phyloP scores from a whole-genome alignment of 2,329 filamentous ascomycete genomes.

The Cladobotryum mycophilum region DNA sequence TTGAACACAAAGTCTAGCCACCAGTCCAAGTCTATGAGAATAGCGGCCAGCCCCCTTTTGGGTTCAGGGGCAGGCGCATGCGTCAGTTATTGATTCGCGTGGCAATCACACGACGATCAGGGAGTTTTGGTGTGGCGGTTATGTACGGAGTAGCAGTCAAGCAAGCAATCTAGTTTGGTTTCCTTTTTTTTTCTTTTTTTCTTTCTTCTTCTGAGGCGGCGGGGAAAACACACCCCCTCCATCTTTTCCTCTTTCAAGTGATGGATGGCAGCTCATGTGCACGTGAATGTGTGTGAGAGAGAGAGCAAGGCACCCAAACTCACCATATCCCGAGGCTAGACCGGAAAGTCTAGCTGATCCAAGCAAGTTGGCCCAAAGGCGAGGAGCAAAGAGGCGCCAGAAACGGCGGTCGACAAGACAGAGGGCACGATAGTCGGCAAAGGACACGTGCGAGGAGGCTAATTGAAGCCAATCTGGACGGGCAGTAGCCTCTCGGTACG shows the following conservation, averaged over 20 bases:
- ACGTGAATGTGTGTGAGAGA: background rate
- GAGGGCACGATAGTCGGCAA: slow-evolving; percentile 37
- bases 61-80: background rate
- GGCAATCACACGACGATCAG: background rate
- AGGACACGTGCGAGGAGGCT: slow-evolving; percentile 38
- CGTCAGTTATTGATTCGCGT: slow-evolving; percentile 6
- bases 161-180: too few species aligned
- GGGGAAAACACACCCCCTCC: too few species aligned
- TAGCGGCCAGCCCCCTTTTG: background rate
- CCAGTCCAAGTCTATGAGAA: slow-evolving; percentile 41
- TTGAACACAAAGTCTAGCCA: slow-evolving; percentile 40
- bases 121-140: too few species aligned
- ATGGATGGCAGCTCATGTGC: background rate
- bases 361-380: slow-evolving; percentile 47
- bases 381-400: slow-evolving; percentile 43
- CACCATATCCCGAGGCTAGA: slow-evolving; percentile 40
- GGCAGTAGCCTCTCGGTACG: slow-evolving; percentile 46
- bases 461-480: slow-evolving; percentile 44
- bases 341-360: slow-evolving; percentile 31
- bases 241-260: background rate
- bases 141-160: too few species aligned
- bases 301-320: slow-evolving; percentile 17
- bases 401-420: slow-evolving; percentile 45
- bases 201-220: too few species aligned
- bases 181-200: too few species aligned